Percentiles rank a stretch among this genome's conserved stretches.
Conservation (phyloP, 1,284 basidiomycete genomes). For the Amylostereum chailletii region DNA sequence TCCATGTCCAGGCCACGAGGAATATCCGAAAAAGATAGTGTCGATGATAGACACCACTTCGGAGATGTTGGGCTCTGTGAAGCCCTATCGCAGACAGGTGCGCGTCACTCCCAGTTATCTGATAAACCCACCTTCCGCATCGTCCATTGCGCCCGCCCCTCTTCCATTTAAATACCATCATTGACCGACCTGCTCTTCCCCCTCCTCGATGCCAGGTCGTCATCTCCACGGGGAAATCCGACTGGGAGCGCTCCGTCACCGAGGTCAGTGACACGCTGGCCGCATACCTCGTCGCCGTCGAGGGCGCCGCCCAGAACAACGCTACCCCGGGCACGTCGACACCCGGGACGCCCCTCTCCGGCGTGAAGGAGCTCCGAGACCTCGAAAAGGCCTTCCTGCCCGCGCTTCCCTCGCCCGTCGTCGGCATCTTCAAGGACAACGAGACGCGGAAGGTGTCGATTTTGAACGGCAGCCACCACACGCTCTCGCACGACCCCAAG, state of each 20-base stretch:
- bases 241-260: constrained; percentile 78
- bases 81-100: constrained; percentile 75
- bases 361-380: constrained; percentile 9
- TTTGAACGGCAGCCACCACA: constrained; percentile 73
- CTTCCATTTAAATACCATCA: no score
- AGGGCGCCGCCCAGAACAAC: constrained; percentile 16
- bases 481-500: constrained; percentile 48
- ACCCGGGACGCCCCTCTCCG: constrained; percentile 9
- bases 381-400: constrained; percentile 8
- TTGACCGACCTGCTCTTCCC: not conserved
- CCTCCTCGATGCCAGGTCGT: constrained; percentile 43
- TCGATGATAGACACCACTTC: constrained; percentile 71
- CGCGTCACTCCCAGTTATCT: constrained; percentile 15
- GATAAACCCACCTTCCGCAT: constrained; percentile 6
- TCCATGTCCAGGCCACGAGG: constrained; percentile 52
- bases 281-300: constrained; percentile 41
- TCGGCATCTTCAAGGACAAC: constrained; percentile 50
- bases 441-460: constrained; percentile 60
- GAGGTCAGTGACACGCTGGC: constrained; percentile 62
- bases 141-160: not conserved
- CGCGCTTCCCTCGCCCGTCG: constrained; percentile 18
- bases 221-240: constrained; percentile 81
- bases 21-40: constrained; percentile 48
- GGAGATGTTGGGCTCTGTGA: constrained; percentile 75
- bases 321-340: constrained; percentile 15